Percentiles rank a stretch among this genome's conserved stretches.
phyloP scores from a whole-genome alignment of 2,329 filamentous ascomycete genomes.

The Pestalotiopsis sp. region DNA sequence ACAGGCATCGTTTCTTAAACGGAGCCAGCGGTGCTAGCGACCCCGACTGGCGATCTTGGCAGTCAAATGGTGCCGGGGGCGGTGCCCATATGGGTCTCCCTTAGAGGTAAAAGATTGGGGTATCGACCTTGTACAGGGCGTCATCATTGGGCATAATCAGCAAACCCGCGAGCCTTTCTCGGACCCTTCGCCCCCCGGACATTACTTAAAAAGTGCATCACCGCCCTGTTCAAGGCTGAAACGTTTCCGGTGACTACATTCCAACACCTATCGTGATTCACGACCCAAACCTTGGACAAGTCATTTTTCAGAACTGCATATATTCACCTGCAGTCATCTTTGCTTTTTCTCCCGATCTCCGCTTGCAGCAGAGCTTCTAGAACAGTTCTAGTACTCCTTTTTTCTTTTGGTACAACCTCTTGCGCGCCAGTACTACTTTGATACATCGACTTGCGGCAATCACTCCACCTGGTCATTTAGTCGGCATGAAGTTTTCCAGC shows the following conservation, averaged over 20 bases:
- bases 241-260: slow-evolving; percentile 4
- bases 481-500: slow-evolving; percentile 28
- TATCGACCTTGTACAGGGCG: background rate
- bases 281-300: background rate
- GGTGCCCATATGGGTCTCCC: background rate
- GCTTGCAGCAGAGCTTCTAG: background rate
- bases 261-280: background rate
- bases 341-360: background rate
- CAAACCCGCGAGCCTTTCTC: background rate
- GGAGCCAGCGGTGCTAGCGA: background rate
- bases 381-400: background rate
- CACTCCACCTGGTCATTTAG: background rate
- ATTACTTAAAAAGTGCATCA: background rate
- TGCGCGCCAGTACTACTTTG: background rate
- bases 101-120: background rate
- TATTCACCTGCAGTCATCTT: background rate
- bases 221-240: slow-evolving; percentile 1
- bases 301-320: background rate
- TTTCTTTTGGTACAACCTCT: background rate
- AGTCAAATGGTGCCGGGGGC: background rate
- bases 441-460: background rate
- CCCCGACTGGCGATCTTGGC: background rate
- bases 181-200: background rate
- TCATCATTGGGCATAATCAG: background rate
- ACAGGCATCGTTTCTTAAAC: background rate